Evolutionary conservation across 2,329 filamentous ascomycete species (phyloP), one percentile per base, ranked within the genome.

Genomic region (Hyphodiscus sp.): DNA sequence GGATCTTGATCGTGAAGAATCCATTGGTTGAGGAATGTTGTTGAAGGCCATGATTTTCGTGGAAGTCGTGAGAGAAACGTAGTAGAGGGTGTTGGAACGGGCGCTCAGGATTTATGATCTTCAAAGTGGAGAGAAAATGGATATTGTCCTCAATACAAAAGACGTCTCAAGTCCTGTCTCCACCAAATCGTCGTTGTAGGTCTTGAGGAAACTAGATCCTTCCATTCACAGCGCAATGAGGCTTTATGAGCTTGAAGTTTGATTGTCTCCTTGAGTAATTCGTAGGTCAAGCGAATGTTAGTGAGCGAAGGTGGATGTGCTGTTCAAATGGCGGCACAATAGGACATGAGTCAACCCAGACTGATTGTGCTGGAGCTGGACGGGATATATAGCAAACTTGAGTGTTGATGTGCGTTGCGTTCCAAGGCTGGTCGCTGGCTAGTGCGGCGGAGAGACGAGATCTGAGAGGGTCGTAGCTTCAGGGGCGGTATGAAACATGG

Each of bases 301-400:
- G 13, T 38, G 33, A 38, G 13, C 33, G 33, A 38, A 38, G 11
- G 16, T 38, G 33, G 13, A 6, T 38, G 33, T 38, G 33, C 33
- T 38, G 33, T 4, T n/a, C 33, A 38, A 38, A 38, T 38, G 33
- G 13, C 16, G 13, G 33, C 45, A 20, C 23, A 47, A 47, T 47
- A 33, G 45, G 33, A 38, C 33, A 13, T 13, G 29, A 8, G 11
- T 38, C 11, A 10, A 38, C 13, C 11, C 5, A 38, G 8, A 26
- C 4, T 26, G 43, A 41, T 48, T 51, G 45, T 49, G 42, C 16
- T 20, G 20, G 45, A 26, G 42, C 48, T 41, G 41, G n/a, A n/a
- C 43, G 38, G 52, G 50, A 56, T 59, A 56, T 63, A 62, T 60
- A 58, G 51, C 51, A 54, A 55, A 52, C 48, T 48, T 50, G 46